These are phyloP conservation scores for Copromyces sp. DNA, from an alignment of 495 filamentous ascomycete genomes.

Conservation along the genomic window DNA sequence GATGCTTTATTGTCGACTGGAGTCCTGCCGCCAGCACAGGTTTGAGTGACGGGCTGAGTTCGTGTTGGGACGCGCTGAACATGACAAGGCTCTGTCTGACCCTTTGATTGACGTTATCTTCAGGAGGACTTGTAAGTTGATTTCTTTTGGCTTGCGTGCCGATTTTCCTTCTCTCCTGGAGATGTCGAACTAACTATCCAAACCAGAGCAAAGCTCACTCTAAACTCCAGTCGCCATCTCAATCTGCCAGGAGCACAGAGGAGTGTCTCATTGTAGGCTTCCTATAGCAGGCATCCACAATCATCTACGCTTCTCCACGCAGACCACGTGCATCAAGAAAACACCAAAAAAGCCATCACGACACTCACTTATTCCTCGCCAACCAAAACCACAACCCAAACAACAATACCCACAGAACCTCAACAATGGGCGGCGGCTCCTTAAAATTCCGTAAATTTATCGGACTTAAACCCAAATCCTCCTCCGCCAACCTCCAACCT, in stretches of 20 bases:
- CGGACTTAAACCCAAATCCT: not conserved
- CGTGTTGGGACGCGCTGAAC: not conserved
- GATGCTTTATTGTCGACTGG: not conserved
- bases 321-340: not conserved
- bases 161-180: not conserved
- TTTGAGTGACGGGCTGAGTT: not conserved
- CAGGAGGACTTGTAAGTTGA: not conserved
- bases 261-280: not conserved
- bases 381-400: not conserved
- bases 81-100: not conserved
- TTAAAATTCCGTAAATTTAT: not conserved
- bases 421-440: not conserved
- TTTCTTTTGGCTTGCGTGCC: not conserved
- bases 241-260: not conserved
- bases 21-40: not conserved
- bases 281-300: not conserved
- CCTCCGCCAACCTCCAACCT: not conserved
- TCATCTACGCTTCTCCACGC: not conserved
- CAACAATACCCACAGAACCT: not conserved
- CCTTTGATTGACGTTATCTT: too few species aligned
- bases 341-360: not conserved
- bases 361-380: not conserved
- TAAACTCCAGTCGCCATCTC: not conserved
- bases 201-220: not conserved
- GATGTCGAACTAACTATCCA: not conserved